phyloP scores from a whole-genome alignment of 1,139 yeast genomes.

The Kluyveromyces sp. region DNA sequence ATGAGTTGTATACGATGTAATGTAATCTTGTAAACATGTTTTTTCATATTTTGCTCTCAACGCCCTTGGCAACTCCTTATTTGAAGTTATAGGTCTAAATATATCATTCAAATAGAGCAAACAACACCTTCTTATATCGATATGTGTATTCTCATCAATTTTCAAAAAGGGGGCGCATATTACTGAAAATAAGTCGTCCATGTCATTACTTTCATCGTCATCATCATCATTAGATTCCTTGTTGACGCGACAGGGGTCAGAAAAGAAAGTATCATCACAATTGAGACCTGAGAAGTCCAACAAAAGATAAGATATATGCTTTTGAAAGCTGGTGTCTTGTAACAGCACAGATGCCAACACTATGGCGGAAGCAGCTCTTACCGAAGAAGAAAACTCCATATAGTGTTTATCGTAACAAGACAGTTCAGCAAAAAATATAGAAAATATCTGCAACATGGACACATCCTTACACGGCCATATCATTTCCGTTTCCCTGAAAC shows the following conservation, averaged over 20 bases:
- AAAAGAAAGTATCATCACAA: not conserved
- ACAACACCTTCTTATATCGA: slow-evolving; percentile 17
- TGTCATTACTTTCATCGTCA: not conserved
- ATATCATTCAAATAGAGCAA: slow-evolving; percentile 15
- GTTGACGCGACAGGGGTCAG: not conserved
- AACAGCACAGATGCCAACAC: slow-evolving; percentile 63
- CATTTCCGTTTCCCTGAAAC: slow-evolving; percentile 4
- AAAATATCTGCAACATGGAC: slow-evolving; percentile 31
- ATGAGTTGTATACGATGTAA: slow-evolving; percentile 9
- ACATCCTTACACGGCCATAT: slow-evolving; percentile 3
- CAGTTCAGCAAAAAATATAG: slow-evolving; percentile 44
- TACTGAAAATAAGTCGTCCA: slow-evolving; percentile 7
- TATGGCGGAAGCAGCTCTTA: slow-evolving; percentile 63
- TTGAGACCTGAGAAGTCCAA: slow-evolving; percentile 2
- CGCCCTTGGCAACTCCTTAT: slow-evolving; percentile 11
- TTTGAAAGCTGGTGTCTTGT: slow-evolving; percentile 21
- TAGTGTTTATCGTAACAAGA: slow-evolving; percentile 67
- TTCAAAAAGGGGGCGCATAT: slow-evolving; percentile 8
- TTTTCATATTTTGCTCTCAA: slow-evolving; percentile 15
- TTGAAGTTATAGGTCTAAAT: slow-evolving; percentile 9
- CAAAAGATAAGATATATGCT: slow-evolving; percentile 6
- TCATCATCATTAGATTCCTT: not conserved
- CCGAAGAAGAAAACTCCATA: slow-evolving; percentile 51
- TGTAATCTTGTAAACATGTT: slow-evolving; percentile 8
- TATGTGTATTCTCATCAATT: slow-evolving; percentile 10